Percentiles rank a stretch among this genome's conserved stretches.
phyloP scores from a whole-genome alignment of 1,284 basidiomycete species.

The Boletus austroedulis region DNA sequence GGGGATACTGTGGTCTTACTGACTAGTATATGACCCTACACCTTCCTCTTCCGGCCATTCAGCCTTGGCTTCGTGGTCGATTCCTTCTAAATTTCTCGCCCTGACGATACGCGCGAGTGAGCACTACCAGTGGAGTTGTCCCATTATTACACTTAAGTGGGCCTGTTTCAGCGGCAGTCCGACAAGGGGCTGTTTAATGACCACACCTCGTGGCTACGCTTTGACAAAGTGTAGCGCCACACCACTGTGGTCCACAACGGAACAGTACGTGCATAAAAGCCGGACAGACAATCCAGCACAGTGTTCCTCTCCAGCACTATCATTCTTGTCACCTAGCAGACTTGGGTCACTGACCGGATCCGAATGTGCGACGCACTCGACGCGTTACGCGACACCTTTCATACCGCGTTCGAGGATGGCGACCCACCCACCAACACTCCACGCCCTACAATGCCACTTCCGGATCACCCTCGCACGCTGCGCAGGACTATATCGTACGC shows the following conservation, averaged over 20 bases:
- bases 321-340: neutral
- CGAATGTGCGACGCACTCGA: neutral
- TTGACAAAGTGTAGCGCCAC: conserved; percentile 4
- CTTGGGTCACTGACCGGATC: neutral
- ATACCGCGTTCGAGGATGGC: neutral
- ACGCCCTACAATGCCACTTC: conserved; percentile 12
- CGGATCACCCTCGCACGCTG: conserved; percentile 6
- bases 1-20: neutral
- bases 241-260: conserved; percentile 7
- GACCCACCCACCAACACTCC: neutral
- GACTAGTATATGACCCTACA: too few species aligned
- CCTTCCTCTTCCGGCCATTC: too few species aligned
- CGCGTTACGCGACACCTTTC: neutral
- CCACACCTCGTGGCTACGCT: neutral
- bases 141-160: neutral
- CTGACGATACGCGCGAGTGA: too few species aligned
- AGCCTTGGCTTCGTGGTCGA: too few species aligned
- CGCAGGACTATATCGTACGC: conserved; percentile 20
- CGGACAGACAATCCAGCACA: neutral
- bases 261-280: conserved; percentile 6
- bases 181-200: neutral
- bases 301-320: neutral
- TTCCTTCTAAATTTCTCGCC: too few species aligned
- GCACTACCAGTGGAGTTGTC: neutral
- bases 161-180: neutral